Evolutionary conservation across 768 basidiomycete genomes (phyloP).

Genomic region (Auricularia cornea): DNA sequence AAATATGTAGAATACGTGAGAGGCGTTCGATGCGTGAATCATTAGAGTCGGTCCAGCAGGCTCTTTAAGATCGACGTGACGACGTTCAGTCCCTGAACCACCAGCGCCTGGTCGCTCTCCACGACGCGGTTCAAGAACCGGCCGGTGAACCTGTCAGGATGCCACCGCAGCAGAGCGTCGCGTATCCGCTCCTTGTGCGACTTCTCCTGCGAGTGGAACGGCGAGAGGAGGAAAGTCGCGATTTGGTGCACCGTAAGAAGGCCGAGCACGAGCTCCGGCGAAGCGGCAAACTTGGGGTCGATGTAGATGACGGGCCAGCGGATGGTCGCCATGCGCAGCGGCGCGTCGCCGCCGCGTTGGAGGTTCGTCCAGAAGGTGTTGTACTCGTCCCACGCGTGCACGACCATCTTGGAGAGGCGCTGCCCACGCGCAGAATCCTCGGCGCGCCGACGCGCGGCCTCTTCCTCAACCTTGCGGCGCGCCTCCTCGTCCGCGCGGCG

Average conservation of each 20-base stretch:
- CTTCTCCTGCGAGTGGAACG: not conserved
- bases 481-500: not conserved
- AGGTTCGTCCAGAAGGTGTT: not conserved
- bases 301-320: not conserved
- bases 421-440: not conserved
- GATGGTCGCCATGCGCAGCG: not conserved
- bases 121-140: not conserved
- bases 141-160: conserved; percentile 56
- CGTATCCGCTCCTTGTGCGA: conserved; percentile 53
- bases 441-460: not conserved
- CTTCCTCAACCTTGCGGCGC: not conserved
- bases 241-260: not conserved
- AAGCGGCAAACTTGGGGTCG: not conserved
- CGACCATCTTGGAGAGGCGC: not conserved
- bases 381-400: not conserved
- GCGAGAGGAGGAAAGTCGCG: not conserved
- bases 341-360: not conserved
- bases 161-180: conserved; percentile 64
- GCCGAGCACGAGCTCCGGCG: not conserved
- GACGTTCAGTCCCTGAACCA: not conserved
- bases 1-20: too few species aligned
- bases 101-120: not conserved
- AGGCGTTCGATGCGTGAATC: not conserved
- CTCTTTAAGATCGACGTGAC: not conserved
- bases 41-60: not conserved